Base-by-base conservation (phyloP, 192 early-diverging fungal species). In the Linnemannia zychae region DNA sequence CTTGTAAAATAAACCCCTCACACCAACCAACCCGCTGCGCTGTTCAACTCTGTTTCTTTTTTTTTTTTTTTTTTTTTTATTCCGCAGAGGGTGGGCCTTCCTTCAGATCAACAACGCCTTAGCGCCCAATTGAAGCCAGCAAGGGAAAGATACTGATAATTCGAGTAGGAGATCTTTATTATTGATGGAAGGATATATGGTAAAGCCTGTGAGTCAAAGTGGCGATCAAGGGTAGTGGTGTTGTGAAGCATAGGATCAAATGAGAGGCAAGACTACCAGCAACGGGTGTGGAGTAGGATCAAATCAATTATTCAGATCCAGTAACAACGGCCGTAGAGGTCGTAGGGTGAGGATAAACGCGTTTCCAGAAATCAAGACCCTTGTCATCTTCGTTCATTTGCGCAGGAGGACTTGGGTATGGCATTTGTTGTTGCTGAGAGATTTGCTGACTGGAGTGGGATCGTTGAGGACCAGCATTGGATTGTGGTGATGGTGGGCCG, bases 281-380 rank as follows among this genome's bases (percentile, higher is more conserved):
- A n/a, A 28, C n/a, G 7, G 9, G 22, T 57, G 52, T 4, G 40
- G 40, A 44, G 3, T 17, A 17, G 40, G 40, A 44, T 44, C 49
- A 17, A 17, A 50, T 63, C 28, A 63, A 12, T 33, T 63, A 31
- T n/a, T 31, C 57, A 28, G 57, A 33, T 63, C 28, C 28, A 24
- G 15, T 31, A 9, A 24, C 57, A 63, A 24, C 1, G 28, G 11
- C 12, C 22, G 50, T 7, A 28, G 57, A 3, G 15, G 57, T 63
- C 28, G 12, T 36, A 16, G 16, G 66, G 5, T 2, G 67, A 69
- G n/a, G n/a, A n/a, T 11, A 67, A 18, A 36, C 18, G 1, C 38
- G 31, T 18, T 69, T 69, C 67, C 36, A 69, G 67, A 69, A 69
- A 69, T 13, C 38, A 38, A 40, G 38, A 38, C 38, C 67, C 22